Percentiles rank a stretch among this genome's conserved stretches.
phyloP scores from a whole-genome alignment of 257 asterid genomes.

The Nicotiana tomentosiformis region DNA sequence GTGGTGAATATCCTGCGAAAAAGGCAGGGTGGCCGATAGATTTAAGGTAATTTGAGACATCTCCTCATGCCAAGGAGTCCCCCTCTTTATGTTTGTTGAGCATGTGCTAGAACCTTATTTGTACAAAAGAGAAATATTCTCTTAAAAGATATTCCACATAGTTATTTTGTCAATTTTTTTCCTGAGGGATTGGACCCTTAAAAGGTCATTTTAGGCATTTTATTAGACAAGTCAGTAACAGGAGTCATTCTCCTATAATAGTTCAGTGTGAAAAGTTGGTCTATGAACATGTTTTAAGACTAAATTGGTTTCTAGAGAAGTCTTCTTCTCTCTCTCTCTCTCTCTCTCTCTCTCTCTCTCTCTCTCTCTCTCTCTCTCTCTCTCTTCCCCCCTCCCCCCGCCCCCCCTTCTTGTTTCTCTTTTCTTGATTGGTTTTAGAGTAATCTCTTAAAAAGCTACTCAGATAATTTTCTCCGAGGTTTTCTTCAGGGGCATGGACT shows the following conservation, averaged over 20 bases:
- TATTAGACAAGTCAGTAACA: neutral
- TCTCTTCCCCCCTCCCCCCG: too few species aligned
- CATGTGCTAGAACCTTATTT: neutral
- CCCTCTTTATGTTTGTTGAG: neutral
- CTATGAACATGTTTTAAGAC: neutral
- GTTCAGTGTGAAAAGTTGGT: neutral
- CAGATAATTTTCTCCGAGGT: neutral
- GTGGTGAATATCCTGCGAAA: conserved; percentile 2
- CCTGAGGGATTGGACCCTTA: neutral
- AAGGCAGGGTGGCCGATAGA: neutral
- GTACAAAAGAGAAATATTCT: neutral
- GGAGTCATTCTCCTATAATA: neutral
- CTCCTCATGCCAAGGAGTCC: neutral
- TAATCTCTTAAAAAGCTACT: too few species aligned
- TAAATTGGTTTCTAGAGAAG: neutral
- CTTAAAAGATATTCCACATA: neutral
- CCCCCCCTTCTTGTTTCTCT: too few species aligned
- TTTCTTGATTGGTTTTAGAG: too few species aligned
- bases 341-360: too few species aligned
- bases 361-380: too few species aligned
- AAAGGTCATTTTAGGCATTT: neutral
- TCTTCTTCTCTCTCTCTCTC: too few species aligned
- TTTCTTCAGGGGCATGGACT: neutral
- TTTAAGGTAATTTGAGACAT: neutral
- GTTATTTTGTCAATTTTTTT: neutral